phyloP scores from a whole-genome alignment of 2,329 filamentous ascomycete genomes.

The Trichoderma afroharzianum region DNA sequence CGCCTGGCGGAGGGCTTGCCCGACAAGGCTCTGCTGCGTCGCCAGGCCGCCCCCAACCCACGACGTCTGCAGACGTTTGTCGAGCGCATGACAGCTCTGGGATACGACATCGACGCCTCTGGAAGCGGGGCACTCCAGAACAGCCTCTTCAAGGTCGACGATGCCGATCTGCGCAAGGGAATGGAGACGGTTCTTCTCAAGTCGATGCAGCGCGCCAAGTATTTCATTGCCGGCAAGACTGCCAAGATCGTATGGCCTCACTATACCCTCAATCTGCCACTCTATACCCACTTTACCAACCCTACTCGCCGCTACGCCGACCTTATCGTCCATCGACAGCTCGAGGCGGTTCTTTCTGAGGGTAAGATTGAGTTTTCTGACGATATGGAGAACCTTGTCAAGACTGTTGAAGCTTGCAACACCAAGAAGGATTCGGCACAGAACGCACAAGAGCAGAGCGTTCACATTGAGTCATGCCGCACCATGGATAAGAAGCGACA shows the following conservation, averaged over 20 bases:
- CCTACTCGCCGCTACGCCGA: slow-evolving; percentile 93
- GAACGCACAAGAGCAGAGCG: slow-evolving; percentile 96
- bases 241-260: slow-evolving; percentile 76
- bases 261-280: slow-evolving; percentile 85
- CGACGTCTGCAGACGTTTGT: slow-evolving; percentile 86
- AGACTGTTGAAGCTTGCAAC: slow-evolving; percentile 94
- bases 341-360: slow-evolving; percentile 80
- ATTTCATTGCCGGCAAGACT: slow-evolving; percentile 80
- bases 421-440: slow-evolving; percentile 99
- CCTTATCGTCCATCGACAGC: slow-evolving; percentile 89
- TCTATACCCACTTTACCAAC: slow-evolving; percentile 97
- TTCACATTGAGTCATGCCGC: slow-evolving; percentile 96
- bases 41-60: slow-evolving; percentile 79
- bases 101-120: slow-evolving; percentile 82
- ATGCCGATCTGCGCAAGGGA: slow-evolving; percentile 85
- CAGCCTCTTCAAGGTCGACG: slow-evolving; percentile 89
- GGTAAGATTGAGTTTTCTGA: slow-evolving; percentile 82
- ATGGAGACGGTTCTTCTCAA: slow-evolving; percentile 97
- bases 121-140: slow-evolving; percentile 91
- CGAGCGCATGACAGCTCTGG: slow-evolving; percentile 88
- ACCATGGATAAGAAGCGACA: slow-evolving; percentile 90
- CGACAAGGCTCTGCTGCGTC: slow-evolving; percentile 87
- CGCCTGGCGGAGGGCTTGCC: slow-evolving; percentile 75
- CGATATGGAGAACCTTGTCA: slow-evolving; percentile 81
- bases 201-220: slow-evolving; percentile 94